phyloP scores from a whole-genome alignment of 331 rosid species.

The Cydonia oblonga region DNA sequence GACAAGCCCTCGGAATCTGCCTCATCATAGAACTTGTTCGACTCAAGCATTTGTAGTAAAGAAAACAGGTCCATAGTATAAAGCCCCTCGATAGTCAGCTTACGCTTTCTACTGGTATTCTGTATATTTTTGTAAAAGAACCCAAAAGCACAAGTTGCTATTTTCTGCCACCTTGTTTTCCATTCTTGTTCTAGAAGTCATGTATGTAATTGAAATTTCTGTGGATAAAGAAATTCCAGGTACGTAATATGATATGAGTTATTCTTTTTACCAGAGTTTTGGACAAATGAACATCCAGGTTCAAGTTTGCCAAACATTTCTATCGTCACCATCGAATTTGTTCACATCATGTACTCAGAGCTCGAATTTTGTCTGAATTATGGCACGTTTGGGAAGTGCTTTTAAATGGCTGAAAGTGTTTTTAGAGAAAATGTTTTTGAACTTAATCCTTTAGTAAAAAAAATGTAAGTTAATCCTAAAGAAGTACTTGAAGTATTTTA shows the following conservation, averaged over 20 bases:
- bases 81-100: slow-evolving; percentile 10
- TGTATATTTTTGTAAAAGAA: slow-evolving; percentile 43
- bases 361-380: too few relatives aligned
- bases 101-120: slow-evolving; percentile 21
- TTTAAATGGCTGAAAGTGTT: too few relatives aligned
- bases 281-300: too few relatives aligned
- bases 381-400: too few relatives aligned
- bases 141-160: slow-evolving; percentile 10
- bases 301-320: too few relatives aligned
- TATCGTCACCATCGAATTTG: too few relatives aligned
- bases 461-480: too few relatives aligned
- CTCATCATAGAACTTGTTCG: slow-evolving; percentile 10
- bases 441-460: too few relatives aligned
- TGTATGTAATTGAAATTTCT: slow-evolving; percentile 18
- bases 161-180: slow-evolving; percentile 33
- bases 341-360: too few relatives aligned
- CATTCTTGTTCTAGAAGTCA: slow-evolving; percentile 33
- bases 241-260: slow-evolving; percentile 4
- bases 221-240: slow-evolving; percentile 14
- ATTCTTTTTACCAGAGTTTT: too few relatives aligned
- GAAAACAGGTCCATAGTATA: slow-evolving; percentile 10
- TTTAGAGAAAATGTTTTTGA: too few relatives aligned
- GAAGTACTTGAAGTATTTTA: too few relatives aligned
- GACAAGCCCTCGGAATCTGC: slow-evolving; percentile 40
- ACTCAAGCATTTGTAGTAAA: slow-evolving; percentile 6